Percentiles rank a stretch among this genome's conserved stretches.
phyloP scores from a whole-genome alignment of 495 filamentous ascomycete species.

The Terfezia claveryi region DNA sequence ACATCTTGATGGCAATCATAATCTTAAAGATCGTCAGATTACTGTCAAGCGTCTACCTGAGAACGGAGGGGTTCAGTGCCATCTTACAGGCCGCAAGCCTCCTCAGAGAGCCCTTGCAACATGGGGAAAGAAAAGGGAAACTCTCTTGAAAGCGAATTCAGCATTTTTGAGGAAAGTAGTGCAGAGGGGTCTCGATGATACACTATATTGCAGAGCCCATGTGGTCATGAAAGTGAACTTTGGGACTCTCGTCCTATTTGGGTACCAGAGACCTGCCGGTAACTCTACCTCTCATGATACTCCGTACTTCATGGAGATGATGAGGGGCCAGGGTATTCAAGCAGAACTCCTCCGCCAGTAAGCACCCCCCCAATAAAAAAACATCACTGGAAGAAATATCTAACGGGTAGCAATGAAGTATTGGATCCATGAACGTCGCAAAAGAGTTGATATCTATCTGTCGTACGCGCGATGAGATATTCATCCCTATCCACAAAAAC shows the following conservation, averaged over 20 bases:
- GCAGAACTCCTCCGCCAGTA: constrained; percentile 15
- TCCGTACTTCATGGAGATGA: constrained; percentile 1
- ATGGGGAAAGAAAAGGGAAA: constrained; percentile 4
- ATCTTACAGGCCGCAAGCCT: constrained; percentile 7
- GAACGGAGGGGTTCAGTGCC: constrained; percentile 2
- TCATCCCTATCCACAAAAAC: constrained; percentile 10
- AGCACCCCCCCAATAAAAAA: neutral
- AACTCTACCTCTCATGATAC: constrained; percentile 3
- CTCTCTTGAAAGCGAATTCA: constrained; percentile 8
- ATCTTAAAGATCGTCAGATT: constrained; percentile 10
- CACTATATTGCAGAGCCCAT: constrained; percentile 13
- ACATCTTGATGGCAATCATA: neutral
- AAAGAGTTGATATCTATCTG: constrained; percentile 12
- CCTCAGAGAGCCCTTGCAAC: constrained; percentile 2
- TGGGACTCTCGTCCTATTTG: constrained; percentile 13
- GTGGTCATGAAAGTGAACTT: constrained; percentile 14
- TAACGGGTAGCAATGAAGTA: constrained; percentile 2
- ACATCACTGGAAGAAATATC: too few species aligned
- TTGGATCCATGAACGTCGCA: constrained; percentile 10
- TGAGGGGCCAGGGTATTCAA: constrained; percentile 2
- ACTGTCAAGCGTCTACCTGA: constrained; percentile 7
- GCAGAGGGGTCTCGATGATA: constrained; percentile 10
- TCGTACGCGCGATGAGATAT: constrained; percentile 8
- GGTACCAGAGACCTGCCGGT: constrained; percentile 4
- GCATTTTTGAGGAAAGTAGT: constrained; percentile 6